Evolutionary conservation across 2,329 filamentous ascomycete genomes (phyloP).

Genomic region (Neoscytalidium dimidiatum): DNA sequence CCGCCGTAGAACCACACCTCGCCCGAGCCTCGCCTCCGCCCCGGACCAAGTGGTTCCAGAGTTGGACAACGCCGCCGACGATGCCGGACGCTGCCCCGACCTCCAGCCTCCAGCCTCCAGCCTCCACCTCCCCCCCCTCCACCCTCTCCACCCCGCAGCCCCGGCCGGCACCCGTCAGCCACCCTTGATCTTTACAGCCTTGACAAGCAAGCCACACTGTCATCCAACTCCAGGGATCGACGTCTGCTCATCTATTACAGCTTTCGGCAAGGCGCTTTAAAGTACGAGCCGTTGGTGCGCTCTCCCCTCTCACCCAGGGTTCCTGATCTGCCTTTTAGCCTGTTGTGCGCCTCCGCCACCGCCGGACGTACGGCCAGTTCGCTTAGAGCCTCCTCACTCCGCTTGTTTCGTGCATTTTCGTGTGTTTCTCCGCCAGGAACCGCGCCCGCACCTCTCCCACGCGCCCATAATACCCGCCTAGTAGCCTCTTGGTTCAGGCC

Average conservation of each 20-base stretch:
- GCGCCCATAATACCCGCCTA: background rate
- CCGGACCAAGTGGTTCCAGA: background rate
- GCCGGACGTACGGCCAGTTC: conserved; percentile 2
- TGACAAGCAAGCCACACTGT: background rate
- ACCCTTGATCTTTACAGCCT: background rate
- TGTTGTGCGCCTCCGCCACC: conserved; percentile 14
- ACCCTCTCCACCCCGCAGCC: background rate
- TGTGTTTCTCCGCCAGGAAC: conserved; percentile 1
- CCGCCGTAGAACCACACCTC: conserved; percentile 12
- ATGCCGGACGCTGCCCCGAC: background rate
- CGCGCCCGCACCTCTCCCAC: background rate
- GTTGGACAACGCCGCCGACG: too few relatives aligned
- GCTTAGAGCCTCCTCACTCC: conserved; percentile 1
- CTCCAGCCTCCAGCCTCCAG: background rate
- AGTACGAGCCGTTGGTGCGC: background rate
- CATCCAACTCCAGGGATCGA: conserved; percentile 1
- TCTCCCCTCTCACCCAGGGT: background rate
- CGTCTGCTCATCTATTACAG: background rate
- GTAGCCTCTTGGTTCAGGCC: background rate
- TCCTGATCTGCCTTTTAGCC: conserved; percentile 17
- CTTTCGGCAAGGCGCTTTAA: background rate
- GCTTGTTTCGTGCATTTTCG: conserved; percentile 2
- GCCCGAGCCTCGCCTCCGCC: background rate
- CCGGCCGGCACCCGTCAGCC: background rate
- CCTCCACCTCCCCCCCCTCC: background rate